These are phyloP conservation scores for Ceriops decandra DNA, from an alignment of 345 rosid genomes.

Conservation along the genomic window DNA sequence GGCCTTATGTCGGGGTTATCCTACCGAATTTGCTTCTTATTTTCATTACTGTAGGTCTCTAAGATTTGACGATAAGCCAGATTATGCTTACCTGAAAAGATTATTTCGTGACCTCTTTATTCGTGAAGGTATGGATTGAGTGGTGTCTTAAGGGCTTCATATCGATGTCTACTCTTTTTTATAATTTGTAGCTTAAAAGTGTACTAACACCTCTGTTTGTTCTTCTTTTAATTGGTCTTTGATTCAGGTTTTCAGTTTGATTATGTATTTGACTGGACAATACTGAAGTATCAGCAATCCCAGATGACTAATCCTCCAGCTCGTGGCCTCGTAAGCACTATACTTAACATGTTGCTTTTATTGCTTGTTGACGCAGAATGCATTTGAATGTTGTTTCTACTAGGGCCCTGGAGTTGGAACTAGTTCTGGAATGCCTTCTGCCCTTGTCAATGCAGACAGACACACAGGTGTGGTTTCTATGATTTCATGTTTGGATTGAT, in stretches of 20 bases:
- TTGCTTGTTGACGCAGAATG: constrained; percentile 2
- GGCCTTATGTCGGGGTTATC: constrained; percentile 85
- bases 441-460: constrained; percentile 55
- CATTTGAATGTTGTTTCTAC: constrained; percentile 7
- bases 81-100: constrained; percentile 84
- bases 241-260: constrained; percentile 81
- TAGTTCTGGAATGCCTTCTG: constrained; percentile 63
- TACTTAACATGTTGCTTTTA: constrained; percentile 6
- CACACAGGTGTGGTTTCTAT: constrained; percentile 44
- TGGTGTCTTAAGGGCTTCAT: not conserved
- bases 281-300: constrained; percentile 87
- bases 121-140: constrained; percentile 62
- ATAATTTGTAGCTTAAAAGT: not conserved
- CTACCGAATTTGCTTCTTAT: constrained; percentile 85
- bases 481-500: not conserved
- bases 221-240: not conserved
- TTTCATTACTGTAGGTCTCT: constrained; percentile 88
- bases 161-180: not conserved
- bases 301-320: constrained; percentile 70
- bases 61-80: constrained; percentile 88
- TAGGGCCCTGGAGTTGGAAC: constrained; percentile 81
- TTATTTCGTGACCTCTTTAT: constrained; percentile 87
- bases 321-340: constrained; percentile 51
- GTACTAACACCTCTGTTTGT: constrained; percentile 1
- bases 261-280: constrained; percentile 94